Evolutionary conservation across 2,329 filamentous ascomycete species (phyloP), one percentile per base, ranked within the genome.

Genomic region (Penicillium sp.): DNA sequence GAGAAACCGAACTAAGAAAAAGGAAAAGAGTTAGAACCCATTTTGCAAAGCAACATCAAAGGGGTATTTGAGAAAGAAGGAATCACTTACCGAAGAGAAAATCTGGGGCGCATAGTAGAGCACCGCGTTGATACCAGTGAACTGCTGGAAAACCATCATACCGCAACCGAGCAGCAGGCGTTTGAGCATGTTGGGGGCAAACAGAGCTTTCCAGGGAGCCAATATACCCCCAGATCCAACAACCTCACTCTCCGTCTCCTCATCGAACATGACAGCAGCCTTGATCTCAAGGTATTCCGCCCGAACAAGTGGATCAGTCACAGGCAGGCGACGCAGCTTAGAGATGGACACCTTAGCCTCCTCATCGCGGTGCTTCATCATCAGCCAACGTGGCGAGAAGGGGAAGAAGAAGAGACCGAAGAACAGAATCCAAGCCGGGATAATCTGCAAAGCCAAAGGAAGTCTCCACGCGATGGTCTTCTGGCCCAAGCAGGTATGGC

Each of bases 231-330:
- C 64, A 11, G 27, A 4, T 9, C 59, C 60, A 34, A 68, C 48
- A 16, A 59, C 25, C 47, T 88, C 86, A 0, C 83, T 82, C 10
- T 87, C 79, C 0, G 84, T 85, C 34, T 85, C 83, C 75, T 92
- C 90, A 73, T 93, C 89, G 63, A 93, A 94, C 19, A 89, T 72
- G 0, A 85, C 87, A 70, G 91, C 87, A 0, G 89, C 88, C 71
- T 90, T 90, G 75, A 93, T 92, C 70, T 93, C 90, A n/a, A 91
- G 82, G 68, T 88, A 91, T 67, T 93, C 90, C 1, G 91, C 79
- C 61, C 88, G 82, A 38, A 92, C 83, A 0, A 90, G 80, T 55
- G 90, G 85, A 67, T 91, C 82, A 61, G 88, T 82, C 16, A 76
- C 68, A 0, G 83, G 71, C 0, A 90, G 80, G 6, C 79, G 81